Conservation (phyloP, 2,329 filamentous ascomycete species). For the Teratosphaeria gauchensis region DNA sequence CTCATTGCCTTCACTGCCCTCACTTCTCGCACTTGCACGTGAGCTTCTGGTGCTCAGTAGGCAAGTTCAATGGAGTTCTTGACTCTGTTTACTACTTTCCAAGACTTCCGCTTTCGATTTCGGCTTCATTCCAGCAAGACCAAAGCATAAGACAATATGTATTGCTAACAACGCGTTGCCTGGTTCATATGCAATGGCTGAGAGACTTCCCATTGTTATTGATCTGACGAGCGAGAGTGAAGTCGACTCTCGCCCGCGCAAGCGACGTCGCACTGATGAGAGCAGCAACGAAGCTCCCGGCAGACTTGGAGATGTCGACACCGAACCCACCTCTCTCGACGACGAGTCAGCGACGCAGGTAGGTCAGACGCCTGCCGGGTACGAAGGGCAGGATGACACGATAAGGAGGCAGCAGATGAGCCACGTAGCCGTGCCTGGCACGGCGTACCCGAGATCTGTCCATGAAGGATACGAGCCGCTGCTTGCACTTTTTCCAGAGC, state of each 20-base stretch:
- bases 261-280: not conserved
- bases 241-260: not conserved
- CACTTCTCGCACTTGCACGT: not conserved
- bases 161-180: too few species aligned
- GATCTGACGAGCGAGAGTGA: not conserved
- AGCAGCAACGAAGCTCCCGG: not conserved
- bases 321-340: not conserved
- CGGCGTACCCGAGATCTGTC: conserved; percentile 4
- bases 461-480: conserved; percentile 4
- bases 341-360: not conserved
- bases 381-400: not conserved
- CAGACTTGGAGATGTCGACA: not conserved
- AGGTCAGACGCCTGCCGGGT: not conserved
- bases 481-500: not conserved
- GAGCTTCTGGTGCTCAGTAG: too few species aligned
- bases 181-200: too few species aligned
- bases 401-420: not conserved
- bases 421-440: not conserved
- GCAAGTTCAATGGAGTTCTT: too few species aligned
- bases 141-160: too few species aligned
- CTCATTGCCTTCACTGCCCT: not conserved
- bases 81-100: too few species aligned
- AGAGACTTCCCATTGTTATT: not conserved
- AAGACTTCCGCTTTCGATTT: too few species aligned
- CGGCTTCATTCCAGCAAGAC: too few species aligned